phyloP scores from a whole-genome alignment of 345 rosid genomes.

The Eucalyptus cloeziana region DNA sequence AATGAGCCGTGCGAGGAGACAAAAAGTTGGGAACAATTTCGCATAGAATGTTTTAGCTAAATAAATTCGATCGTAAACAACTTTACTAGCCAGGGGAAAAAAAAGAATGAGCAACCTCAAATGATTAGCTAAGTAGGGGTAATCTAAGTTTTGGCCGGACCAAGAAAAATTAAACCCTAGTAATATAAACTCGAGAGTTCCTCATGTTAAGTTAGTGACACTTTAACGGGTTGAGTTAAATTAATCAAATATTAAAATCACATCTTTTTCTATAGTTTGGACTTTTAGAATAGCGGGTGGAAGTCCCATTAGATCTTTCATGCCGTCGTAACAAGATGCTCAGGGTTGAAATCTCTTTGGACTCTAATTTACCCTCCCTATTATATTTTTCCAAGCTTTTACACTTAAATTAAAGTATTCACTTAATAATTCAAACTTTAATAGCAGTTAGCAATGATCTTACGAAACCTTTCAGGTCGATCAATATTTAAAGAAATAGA shows the following conservation, averaged over 20 bases:
- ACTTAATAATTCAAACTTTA: neutral
- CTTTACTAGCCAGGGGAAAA: neutral
- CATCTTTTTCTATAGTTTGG: neutral
- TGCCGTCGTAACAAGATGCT: rapidly evolving
- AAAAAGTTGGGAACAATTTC: neutral
- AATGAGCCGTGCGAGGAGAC: neutral
- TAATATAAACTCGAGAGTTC: neutral
- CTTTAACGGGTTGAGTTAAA: neutral
- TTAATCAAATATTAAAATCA: neutral
- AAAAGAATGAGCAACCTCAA: neutral
- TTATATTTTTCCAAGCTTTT: no score
- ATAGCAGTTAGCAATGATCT: neutral
- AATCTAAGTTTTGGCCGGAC: neutral
- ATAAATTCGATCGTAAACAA: neutral
- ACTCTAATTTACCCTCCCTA: neutral
- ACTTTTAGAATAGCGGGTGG: neutral
- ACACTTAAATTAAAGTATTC: neutral
- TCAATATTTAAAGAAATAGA: neutral
- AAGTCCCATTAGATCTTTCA: neutral
- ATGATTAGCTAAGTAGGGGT: neutral
- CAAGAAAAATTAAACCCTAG: neutral
- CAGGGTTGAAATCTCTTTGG: neutral
- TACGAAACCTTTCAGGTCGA: neutral
- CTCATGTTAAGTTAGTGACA: neutral
- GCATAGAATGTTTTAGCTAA: neutral